Percentiles rank a stretch among this genome's conserved stretches.
These are phyloP conservation scores for Pythium phragmiticola DNA, from an alignment of 352 stramenopile genomes.

Conservation along the genomic window DNA sequence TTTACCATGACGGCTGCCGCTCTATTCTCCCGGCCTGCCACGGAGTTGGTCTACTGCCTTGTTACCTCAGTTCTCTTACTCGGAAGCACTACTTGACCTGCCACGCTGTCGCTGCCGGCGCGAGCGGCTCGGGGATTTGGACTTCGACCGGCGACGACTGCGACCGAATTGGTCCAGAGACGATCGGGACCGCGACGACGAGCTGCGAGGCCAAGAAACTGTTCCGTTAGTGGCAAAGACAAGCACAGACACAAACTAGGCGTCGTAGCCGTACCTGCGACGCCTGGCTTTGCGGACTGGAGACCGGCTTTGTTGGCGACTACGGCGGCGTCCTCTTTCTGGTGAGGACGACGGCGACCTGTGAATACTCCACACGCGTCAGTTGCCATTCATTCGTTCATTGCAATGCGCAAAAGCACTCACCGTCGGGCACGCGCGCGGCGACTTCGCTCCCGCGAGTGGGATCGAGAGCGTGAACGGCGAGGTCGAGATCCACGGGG, in stretches of 20 bases:
- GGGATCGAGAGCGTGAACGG: conserved; percentile 4
- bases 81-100: conserved; percentile 10
- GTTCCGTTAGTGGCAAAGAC: background rate
- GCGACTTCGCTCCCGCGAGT: conserved; percentile 12
- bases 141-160: conserved; percentile 9
- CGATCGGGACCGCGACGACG: conserved; percentile 2
- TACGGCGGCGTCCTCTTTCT: background rate
- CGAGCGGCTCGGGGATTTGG: conserved; percentile 14
- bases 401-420: background rate
- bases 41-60: background rate
- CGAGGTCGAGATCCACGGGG: conserved; percentile 19
- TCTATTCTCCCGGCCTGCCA: background rate
- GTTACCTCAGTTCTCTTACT: background rate
- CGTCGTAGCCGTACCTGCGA: conserved; percentile 1
- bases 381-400: background rate
- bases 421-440: conserved; percentile 9
- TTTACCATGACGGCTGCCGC: background rate
- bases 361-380: background rate
- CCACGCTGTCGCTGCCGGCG: background rate
- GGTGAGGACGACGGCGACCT: conserved; percentile 13
- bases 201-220: too few species aligned
- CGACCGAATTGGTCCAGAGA: conserved; percentile 23
- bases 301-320: conserved; percentile 7
- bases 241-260: background rate
- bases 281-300: background rate